These are phyloP conservation scores for Solanum sejunctum DNA, from an alignment of 257 asterid genomes.

Conservation along the genomic window DNA sequence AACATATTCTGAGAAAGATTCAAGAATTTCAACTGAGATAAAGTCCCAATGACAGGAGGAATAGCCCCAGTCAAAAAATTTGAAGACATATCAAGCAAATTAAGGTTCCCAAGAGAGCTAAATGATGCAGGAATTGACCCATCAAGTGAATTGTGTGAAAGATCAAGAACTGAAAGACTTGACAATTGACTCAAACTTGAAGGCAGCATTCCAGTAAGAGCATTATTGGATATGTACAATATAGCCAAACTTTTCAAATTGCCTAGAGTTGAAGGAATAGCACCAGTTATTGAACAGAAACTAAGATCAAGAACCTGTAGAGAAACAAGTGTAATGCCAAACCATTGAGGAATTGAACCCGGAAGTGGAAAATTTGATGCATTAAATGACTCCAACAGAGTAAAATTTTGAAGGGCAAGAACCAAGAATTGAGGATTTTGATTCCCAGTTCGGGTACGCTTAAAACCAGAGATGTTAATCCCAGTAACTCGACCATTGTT, in stretches of 20 bases:
- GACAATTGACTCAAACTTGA: conserved; percentile 48
- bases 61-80: conserved; percentile 57
- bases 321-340: conserved; percentile 40
- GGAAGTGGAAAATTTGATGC: conserved; percentile 63
- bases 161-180: conserved; percentile 49
- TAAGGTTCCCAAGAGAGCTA: conserved; percentile 36
- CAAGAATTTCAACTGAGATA: conserved; percentile 39
- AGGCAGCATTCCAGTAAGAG: conserved; percentile 50
- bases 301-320: conserved; percentile 85
- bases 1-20: conserved; percentile 65
- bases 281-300: conserved; percentile 49
- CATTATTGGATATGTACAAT: conserved; percentile 51
- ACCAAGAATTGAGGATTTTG: conserved; percentile 70
- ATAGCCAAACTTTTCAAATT: conserved; percentile 52
- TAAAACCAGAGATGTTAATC: conserved; percentile 77
- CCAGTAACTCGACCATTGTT: conserved; percentile 46
- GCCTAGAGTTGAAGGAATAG: conserved; percentile 56
- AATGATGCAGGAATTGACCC: conserved; percentile 43
- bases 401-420: conserved; percentile 63
- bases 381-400: conserved; percentile 47
- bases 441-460: conserved; percentile 53
- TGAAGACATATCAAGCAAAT: conserved; percentile 43
- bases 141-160: conserved; percentile 45
- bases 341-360: conserved; percentile 68
- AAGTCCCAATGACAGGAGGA: conserved; percentile 49